These are phyloP conservation scores for Fusarium luffae DNA, from an alignment of 2,329 filamentous ascomycete species.

Conservation along the genomic window DNA sequence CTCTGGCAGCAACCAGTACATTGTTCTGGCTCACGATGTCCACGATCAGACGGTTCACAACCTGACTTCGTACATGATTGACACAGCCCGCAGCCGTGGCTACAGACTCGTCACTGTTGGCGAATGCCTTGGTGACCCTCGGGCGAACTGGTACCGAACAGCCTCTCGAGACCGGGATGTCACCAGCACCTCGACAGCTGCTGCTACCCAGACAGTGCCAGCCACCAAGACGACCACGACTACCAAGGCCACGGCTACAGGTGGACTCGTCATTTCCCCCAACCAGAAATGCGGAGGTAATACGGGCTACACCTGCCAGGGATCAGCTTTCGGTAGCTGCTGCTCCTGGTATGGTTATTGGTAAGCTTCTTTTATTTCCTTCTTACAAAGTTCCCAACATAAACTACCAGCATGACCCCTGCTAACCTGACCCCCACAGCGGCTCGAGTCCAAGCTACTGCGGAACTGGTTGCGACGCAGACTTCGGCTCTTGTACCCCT, in stretches of 20 bases:
- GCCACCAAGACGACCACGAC: conserved; percentile 27
- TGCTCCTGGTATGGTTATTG: conserved; percentile 57
- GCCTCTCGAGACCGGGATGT: conserved; percentile 32
- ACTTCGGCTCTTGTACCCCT: conserved; percentile 51
- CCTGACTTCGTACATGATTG: conserved; percentile 57
- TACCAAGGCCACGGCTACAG: conserved; percentile 31
- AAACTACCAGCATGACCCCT: background rate
- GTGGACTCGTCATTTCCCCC: conserved; percentile 45
- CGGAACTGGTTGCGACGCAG: conserved; percentile 53
- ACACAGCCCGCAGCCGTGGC: conserved; percentile 54
- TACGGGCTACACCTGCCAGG: conserved; percentile 52
- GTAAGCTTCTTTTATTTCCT: conserved; percentile 40
- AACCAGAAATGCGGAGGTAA: conserved; percentile 53
- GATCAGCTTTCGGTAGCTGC: conserved; percentile 52
- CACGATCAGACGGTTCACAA: conserved; percentile 59
- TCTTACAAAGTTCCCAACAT: background rate
- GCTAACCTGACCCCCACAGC: conserved; percentile 44
- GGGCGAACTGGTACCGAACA: conserved; percentile 63
- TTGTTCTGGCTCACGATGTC: conserved; percentile 66
- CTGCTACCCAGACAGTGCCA: conserved; percentile 23
- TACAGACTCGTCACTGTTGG: conserved; percentile 64
- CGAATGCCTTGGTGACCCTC: conserved; percentile 65
- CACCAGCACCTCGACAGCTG: conserved; percentile 10
- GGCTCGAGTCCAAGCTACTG: conserved; percentile 50
- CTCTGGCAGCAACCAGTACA: conserved; percentile 52